Evolutionary conservation across 2,329 filamentous ascomycete species (phyloP).

Genomic region (Pseudocercospora fijiensis): DNA sequence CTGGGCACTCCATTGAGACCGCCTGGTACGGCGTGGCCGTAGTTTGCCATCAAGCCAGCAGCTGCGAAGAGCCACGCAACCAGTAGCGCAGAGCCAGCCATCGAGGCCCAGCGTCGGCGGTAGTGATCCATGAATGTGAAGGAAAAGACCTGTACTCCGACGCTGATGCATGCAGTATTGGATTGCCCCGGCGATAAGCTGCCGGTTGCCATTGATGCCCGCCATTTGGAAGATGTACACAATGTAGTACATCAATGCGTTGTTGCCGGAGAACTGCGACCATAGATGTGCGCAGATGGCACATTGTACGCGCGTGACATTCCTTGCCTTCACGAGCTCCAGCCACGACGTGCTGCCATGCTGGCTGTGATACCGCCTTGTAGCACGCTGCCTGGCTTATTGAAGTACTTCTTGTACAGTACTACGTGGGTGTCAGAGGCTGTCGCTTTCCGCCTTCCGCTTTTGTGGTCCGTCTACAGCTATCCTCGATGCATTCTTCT

Average conservation of each 20-base stretch:
- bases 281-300: slow-evolving; percentile 17
- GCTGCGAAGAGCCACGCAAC: slow-evolving; percentile 15
- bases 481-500: too few species aligned
- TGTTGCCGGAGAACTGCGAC: slow-evolving; percentile 17
- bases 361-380: slow-evolving; percentile 18
- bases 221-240: slow-evolving; percentile 22
- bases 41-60: slow-evolving; percentile 13
- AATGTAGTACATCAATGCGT: slow-evolving; percentile 18
- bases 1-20: slow-evolving; percentile 14
- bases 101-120: slow-evolving; percentile 13
- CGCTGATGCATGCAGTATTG: slow-evolving; percentile 21
- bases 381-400: slow-evolving; percentile 10
- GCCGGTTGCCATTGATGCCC: slow-evolving; percentile 12
- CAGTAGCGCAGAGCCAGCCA: slow-evolving; percentile 12
- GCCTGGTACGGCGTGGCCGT: slow-evolving; percentile 16
- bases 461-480: not conserved
- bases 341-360: slow-evolving; percentile 17
- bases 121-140: slow-evolving; percentile 19
- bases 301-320: slow-evolving; percentile 14
- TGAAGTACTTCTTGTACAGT: slow-evolving; percentile 21
- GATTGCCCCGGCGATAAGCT: slow-evolving; percentile 13
- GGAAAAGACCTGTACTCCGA: slow-evolving; percentile 19
- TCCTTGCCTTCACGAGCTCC: slow-evolving; percentile 13
- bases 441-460: not conserved
- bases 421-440: slow-evolving; percentile 5